Percentiles rank a stretch among this genome's conserved stretches.
phyloP scores from a whole-genome alignment of 768 basidiomycete genomes.

The Hortiboletus campestris region DNA sequence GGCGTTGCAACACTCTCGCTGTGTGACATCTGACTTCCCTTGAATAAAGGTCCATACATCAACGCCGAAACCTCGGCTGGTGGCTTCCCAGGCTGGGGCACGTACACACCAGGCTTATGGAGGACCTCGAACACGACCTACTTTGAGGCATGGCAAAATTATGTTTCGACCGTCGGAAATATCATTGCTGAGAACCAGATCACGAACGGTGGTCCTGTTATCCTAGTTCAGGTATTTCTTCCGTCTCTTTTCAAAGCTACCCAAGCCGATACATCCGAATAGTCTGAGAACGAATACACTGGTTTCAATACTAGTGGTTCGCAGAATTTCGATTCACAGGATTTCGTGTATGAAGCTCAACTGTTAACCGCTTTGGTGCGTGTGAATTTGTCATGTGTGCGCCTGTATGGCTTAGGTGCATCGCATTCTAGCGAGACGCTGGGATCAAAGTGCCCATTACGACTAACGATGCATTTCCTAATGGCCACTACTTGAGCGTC shows the following conservation, averaged over 20 bases:
- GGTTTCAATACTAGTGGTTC: not conserved
- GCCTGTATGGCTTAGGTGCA: constrained; percentile 1
- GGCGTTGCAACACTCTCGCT: not conserved
- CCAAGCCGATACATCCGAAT: not conserved
- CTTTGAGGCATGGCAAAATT: constrained; percentile 51
- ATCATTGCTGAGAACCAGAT: constrained; percentile 56
- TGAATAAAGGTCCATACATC: constrained; percentile 25
- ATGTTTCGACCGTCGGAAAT: constrained; percentile 48
- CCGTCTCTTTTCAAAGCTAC: constrained; percentile 29
- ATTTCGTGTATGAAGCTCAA: constrained; percentile 44
- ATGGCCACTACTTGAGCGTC: constrained; percentile 44
- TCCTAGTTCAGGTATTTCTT: constrained; percentile 29
- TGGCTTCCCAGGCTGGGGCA: constrained; percentile 59
- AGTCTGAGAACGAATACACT: constrained; percentile 58
- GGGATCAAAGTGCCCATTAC: constrained; percentile 49
- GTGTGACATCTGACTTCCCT: not conserved
- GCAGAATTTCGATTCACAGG: constrained; percentile 38
- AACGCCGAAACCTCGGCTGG: constrained; percentile 35
- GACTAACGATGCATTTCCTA: constrained; percentile 46
- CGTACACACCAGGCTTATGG: constrained; percentile 48
- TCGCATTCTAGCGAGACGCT: constrained; percentile 33
- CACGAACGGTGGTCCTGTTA: constrained; percentile 58
- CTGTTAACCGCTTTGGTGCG: constrained; percentile 32
- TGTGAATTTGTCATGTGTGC: not conserved
- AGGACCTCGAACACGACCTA: constrained; percentile 51